Evolutionary conservation across 2,329 filamentous ascomycete genomes (phyloP), one percentile per base, ranked within the genome.

Genomic region (Fusarium pseudonygamai): DNA sequence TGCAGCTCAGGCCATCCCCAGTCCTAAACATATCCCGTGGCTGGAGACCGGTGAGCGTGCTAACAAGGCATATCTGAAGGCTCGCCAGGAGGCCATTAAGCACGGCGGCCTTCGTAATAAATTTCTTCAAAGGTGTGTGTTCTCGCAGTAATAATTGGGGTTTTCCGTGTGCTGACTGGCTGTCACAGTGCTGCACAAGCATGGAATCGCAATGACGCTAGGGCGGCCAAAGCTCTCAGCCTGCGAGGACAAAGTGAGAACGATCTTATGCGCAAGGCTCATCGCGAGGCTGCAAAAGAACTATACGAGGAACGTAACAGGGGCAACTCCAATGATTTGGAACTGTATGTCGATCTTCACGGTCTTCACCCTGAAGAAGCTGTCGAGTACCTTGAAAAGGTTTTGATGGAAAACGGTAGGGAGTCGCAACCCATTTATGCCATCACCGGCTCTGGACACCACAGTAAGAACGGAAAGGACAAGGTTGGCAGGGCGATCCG

Each of bases 361-460:
- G 96, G 96, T n/a, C 89, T 99, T n/a, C 96, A 98, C 79, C 95
- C 96, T 1, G 96, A 98, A 79, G 96, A 99, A 85, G 96, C 96
- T 9, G 94, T 98, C 45, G 93, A 96, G 74, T 98, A 98, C 78
- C 89, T 99, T 8, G 94, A 96, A 82, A 92, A 92, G 72, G 93
- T 97, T 43, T 90, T 99, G 28, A 86, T 95, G 70, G 94, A 97
- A 79, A 96, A 98, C 79, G 89, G 87, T 74, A 87, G 90, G 74
- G 91, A 93, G 75, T 88, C 87, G 40, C 89, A 91, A 28, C 93
- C 96, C 6, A 89, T 99, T 46, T 99, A 98, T 80, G 95, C 95
- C 75, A 98, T 99, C 80, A 98, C 95, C 3, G 96, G 96, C 49
- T 98, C 96, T 2, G 96, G 96, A 7, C 95, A 98, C 79, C 96